These are phyloP conservation scores for Fusarium anthophilum DNA, from an alignment of 2,329 filamentous ascomycete species.

Conservation along the genomic window DNA sequence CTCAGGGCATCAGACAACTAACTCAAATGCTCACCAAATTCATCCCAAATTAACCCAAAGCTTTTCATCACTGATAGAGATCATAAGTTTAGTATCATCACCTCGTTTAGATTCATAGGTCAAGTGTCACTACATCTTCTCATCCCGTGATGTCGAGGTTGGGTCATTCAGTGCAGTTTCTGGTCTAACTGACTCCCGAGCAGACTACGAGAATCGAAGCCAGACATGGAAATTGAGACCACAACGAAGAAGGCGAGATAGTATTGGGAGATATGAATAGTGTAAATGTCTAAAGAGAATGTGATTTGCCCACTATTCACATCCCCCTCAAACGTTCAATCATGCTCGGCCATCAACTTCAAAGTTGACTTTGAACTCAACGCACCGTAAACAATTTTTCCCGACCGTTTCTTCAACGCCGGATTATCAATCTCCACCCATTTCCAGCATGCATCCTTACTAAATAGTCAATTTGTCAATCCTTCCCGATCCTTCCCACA, in stretches of 20 bases:
- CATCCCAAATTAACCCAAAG: too few species aligned
- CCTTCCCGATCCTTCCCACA: neutral
- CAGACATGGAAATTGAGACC: too few species aligned
- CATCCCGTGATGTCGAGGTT: neutral
- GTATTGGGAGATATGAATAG: too few species aligned
- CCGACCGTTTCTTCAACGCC: accelerated
- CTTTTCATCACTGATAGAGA: too few species aligned
- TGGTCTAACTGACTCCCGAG: neutral
- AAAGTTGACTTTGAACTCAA: neutral
- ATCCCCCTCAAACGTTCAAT: neutral
- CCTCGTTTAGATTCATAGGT: neutral
- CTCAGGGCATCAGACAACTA: too few species aligned
- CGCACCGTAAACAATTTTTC: accelerated
- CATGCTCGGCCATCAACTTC: neutral
- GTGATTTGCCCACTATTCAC: neutral
- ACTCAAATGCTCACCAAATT: too few species aligned
- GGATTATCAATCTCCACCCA: accelerated
- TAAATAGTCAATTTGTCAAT: neutral
- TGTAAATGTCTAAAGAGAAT: neutral
- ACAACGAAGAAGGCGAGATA: too few species aligned
- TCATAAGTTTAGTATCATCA: accelerated
- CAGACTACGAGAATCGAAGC: neutral
- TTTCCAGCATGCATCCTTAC: neutral
- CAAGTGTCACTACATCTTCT: neutral
- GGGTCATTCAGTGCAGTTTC: neutral